Base-by-base conservation (phyloP, 441 rosid species). In the Gossypium lobatum region DNA sequence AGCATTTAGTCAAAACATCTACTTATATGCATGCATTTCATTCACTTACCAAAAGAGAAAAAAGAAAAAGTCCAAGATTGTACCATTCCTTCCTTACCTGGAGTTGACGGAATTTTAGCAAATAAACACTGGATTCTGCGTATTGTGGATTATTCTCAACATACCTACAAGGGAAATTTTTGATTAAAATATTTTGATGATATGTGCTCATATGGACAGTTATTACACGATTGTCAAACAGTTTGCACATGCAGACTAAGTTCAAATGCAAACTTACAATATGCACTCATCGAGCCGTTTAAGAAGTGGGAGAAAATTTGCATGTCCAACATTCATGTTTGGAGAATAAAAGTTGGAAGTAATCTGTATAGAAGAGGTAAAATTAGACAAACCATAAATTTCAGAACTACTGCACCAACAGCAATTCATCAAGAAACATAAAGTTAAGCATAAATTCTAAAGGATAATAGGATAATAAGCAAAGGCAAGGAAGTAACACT, bases 91-190 rank as follows among this genome's bases (percentile, higher is more conserved):
- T 60, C 14, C 64, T 70, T 80, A 91, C 98, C 97, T 95, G 98
- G 73, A 95, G 98, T 80, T 95, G 98, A 54, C 96, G 92, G 84
- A 95, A 91, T 85, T 95, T 95, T 71, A 95, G 90, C 83, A 95
- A 85, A 88, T 93, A 93, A 75, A 91, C 93, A 77, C 89, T 84
- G 4, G 99, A 93, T 84, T 95, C 99, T 62, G 98, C 97, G 82
- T 91, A 95, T 59, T 93, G 98, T 10, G 90, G 98, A 79, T 93
- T 95, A 80, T 83, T 84, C 78, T 93, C 98, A 50, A 93, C 91
- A 78, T 95, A 95, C 81, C 99, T 95, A 72, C 25, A 75, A 64
- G 48, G 68, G 63, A 37, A 76, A 62, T 61, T 13, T 7, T 48
- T 20, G 26, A 16, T 28, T 31, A 25, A 50, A 6, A 52, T 62